Evolutionary conservation across 2,329 filamentous ascomycete genomes (phyloP), one percentile per base, ranked within the genome.

Genomic region (Penicillium glabrum): DNA sequence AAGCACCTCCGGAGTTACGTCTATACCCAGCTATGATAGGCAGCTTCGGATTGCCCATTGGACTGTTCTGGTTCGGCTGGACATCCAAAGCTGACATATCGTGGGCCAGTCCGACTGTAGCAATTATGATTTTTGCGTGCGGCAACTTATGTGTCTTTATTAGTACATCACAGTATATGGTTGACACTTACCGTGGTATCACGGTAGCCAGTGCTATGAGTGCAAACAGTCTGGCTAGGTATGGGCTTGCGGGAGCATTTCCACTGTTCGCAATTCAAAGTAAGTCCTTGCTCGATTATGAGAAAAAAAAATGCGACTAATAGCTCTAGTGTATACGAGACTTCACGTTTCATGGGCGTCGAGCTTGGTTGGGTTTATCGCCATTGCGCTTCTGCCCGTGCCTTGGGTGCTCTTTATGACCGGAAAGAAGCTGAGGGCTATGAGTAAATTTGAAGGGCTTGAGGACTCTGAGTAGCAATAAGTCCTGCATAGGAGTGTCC

Each of bases 281-380:
- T 67, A 23, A 59, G 66, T 58, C 5, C 10, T 4, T 3, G 35
- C 27, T 37, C 3, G 1, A 43, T 21, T 16, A n/a, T 19, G 10
- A 10, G 10, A 10, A 1, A 24, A 13, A 8, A 13, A 6, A 7
- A 35, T 9, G 11, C 11, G 13, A 2, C 27, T 54, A 39, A 52
- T 33, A 6, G 31, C 14, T 33, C 27, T 48, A 57, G 67, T 90
- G 75, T 89, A 86, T 67, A 77, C 83, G 46, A 83, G 82, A 27
- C 71, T 91, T 8, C 86, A 87, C 0, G 80, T 87, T 19, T 82
- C 80, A 0, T 87, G 85, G 35, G 88, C 84, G 0, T 80, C 81
- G 8, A 85, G 79, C 60, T 81, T 90, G 5, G 82, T 88, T 10
- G 88, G 81, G 0, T 79, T 80, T 19, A 70, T 82, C 59, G 72